Percentiles rank a stretch among this genome's conserved stretches.
Conservation (phyloP, 176 grass and related monocot genomes). For the Musa schizocarpa region DNA sequence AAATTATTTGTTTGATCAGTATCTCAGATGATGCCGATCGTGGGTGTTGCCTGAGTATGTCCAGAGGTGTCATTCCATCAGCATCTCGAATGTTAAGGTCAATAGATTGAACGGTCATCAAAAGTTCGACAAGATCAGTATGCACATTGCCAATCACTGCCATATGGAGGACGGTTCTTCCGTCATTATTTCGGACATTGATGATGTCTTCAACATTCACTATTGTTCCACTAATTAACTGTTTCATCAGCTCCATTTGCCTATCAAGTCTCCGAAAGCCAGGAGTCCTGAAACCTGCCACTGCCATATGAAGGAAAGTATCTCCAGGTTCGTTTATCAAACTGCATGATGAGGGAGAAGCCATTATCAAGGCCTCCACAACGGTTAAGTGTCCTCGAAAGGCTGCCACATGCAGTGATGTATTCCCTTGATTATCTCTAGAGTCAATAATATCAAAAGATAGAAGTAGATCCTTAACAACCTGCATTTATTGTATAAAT, state of each 20-base stretch:
- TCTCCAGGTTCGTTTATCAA: conserved; percentile 55
- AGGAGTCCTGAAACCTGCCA: conserved; percentile 78
- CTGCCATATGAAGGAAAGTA: conserved; percentile 86
- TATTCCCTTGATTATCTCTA: conserved; percentile 81
- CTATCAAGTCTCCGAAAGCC: conserved; percentile 69
- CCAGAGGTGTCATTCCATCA: conserved; percentile 57
- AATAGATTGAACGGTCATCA: conserved; percentile 53
- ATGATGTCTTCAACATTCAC: conserved; percentile 50
- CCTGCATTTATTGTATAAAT: conserved; percentile 4
- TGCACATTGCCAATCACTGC: conserved; percentile 63
- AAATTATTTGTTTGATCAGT: conserved; percentile 67
- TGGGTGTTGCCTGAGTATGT: conserved; percentile 65
- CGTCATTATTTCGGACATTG: conserved; percentile 62
- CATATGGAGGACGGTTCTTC: conserved; percentile 75
- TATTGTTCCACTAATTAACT: conserved; percentile 36
- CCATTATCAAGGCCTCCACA: conserved; percentile 43
- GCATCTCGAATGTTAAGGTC: conserved; percentile 58
- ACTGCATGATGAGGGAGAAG: conserved; percentile 41
- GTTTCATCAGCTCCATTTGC: conserved; percentile 73
- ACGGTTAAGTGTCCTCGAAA: conserved; percentile 67
- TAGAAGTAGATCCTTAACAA: conserved; percentile 39
- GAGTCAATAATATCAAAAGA: conserved; percentile 48
- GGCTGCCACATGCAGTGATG: conserved; percentile 75
- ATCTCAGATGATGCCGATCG: conserved; percentile 57
- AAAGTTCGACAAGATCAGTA: conserved; percentile 57